Conservation (phyloP, 2,329 filamentous ascomycete species). For the Trichoderma semiorbis region DNA sequence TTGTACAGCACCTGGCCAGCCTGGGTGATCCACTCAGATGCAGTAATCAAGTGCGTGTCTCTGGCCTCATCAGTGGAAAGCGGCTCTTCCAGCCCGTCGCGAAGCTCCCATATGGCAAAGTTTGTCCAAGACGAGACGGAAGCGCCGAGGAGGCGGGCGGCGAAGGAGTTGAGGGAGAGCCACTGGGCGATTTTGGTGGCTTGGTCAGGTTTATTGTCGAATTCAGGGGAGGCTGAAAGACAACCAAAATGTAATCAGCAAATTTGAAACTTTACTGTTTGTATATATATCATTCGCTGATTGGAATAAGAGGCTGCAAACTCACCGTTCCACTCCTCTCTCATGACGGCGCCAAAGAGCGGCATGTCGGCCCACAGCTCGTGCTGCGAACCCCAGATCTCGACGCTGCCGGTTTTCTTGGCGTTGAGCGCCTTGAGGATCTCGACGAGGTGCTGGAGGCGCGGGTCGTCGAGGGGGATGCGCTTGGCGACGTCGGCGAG, state of each 20-base stretch:
- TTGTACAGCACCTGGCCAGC: slow-evolving; percentile 28
- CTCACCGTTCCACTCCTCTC: slow-evolving; percentile 32
- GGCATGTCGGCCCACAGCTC: slow-evolving; percentile 31
- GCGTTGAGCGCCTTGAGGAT: slow-evolving; percentile 24
- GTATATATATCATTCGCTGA: neutral
- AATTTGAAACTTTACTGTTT: neutral
- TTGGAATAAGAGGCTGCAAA: neutral
- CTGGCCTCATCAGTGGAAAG: slow-evolving; percentile 18
- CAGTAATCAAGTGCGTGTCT: slow-evolving; percentile 24
- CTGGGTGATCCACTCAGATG: slow-evolving; percentile 31
- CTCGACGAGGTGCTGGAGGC: slow-evolving; percentile 25
- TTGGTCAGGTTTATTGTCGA: slow-evolving; percentile 25
- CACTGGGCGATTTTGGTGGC: slow-evolving; percentile 25
- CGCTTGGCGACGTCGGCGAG: slow-evolving; percentile 26
- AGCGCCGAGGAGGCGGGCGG: slow-evolving; percentile 30
- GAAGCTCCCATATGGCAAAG: slow-evolving; percentile 32
- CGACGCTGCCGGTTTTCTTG: slow-evolving; percentile 24
- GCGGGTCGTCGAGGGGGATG: slow-evolving; percentile 28
- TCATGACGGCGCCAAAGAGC: slow-evolving; percentile 30
- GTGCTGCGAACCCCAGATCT: slow-evolving; percentile 28
- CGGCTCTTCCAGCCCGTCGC: slow-evolving; percentile 29
- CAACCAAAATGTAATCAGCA: neutral
- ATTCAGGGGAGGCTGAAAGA: slow-evolving; percentile 25
- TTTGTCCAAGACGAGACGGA: slow-evolving; percentile 25
- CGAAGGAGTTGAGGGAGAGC: slow-evolving; percentile 34